These are phyloP conservation scores for Cyberlindnera mississippiensis DNA, from an alignment of 805 yeast genomes.

Conservation along the genomic window DNA sequence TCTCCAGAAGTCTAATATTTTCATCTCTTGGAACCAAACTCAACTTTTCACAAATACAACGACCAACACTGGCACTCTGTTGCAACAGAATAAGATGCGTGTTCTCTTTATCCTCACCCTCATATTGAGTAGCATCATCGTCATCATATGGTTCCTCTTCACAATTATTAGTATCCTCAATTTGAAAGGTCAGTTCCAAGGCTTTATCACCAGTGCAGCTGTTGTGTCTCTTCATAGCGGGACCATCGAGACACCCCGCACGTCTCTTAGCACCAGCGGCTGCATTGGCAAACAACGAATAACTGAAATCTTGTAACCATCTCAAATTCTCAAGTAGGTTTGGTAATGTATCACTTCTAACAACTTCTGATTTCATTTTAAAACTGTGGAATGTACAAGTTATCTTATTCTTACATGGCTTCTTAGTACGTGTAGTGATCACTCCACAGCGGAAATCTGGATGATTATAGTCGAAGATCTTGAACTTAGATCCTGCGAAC, in stretches of 20 bases:
- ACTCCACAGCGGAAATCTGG: conserved; percentile 24
- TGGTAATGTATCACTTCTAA: conserved; percentile 12
- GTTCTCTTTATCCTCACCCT: neutral
- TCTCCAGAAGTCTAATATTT: conserved; percentile 14
- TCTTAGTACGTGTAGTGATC: conserved; percentile 1
- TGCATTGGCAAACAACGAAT: neutral
- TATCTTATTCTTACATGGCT: conserved; percentile 18
- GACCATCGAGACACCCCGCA: no score
- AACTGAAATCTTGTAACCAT: conserved; percentile 31
- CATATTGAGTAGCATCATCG: neutral
- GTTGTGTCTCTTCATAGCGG: conserved; percentile 17
- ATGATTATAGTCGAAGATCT: conserved; percentile 17
- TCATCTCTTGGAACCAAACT: conserved; percentile 10
- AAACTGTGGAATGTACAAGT: conserved; percentile 15
- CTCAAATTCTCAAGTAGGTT: conserved; percentile 26
- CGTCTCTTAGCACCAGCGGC: neutral
- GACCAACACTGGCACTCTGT: no score
- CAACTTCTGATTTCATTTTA: conserved; percentile 12
- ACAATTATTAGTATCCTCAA: no score
- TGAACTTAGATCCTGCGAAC: neutral
- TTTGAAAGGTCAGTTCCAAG: no score
- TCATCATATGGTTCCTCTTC: no score
- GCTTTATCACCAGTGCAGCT: no score
- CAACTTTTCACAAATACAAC: neutral
- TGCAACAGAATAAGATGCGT: neutral